A percentile compares a stretch with the other conserved stretches of the same genome.
phyloP scores from a whole-genome alignment of 495 filamentous ascomycete genomes.

The Aspergillus taichungensis region DNA sequence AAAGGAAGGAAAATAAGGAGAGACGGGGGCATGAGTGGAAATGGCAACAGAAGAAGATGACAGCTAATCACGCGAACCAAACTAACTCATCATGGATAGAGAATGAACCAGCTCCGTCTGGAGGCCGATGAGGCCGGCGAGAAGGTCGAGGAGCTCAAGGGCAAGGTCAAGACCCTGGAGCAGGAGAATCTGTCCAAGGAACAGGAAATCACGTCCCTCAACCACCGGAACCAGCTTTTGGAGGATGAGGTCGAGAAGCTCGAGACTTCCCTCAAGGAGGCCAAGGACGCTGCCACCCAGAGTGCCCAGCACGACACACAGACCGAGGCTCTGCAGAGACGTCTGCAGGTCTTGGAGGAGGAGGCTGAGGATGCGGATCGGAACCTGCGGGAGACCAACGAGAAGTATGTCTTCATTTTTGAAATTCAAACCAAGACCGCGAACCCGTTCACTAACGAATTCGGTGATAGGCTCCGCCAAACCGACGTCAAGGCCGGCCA shows the following conservation, averaged over 20 bases:
- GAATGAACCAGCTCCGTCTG: slow-evolving; percentile 85
- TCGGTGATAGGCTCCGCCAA: slow-evolving; percentile 70
- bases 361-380: slow-evolving; percentile 93
- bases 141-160: slow-evolving; percentile 78
- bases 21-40: too few relatives aligned
- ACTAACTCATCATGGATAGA: slow-evolving; percentile 45
- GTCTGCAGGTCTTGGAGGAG: slow-evolving; percentile 91
- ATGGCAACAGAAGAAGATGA: too few relatives aligned
- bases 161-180: slow-evolving; percentile 80
- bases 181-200: slow-evolving; percentile 94
- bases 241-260: slow-evolving; percentile 86
- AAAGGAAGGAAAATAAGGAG: too few relatives aligned
- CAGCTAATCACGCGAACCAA: background rate
- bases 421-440: background rate
- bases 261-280: slow-evolving; percentile 63
- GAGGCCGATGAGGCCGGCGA: slow-evolving; percentile 75
- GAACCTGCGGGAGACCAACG: slow-evolving; percentile 90
- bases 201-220: slow-evolving; percentile 92
- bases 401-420: slow-evolving; percentile 85
- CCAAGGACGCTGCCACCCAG: slow-evolving; percentile 68
- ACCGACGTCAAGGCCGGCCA: slow-evolving; percentile 99
- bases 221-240: slow-evolving; percentile 84
- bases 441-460: slow-evolving; percentile 12
- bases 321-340: slow-evolving; percentile 82
- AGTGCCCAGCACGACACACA: slow-evolving; percentile 68